phyloP scores from a whole-genome alignment of 345 rosid genomes.

The Microthlaspi erraticum region DNA sequence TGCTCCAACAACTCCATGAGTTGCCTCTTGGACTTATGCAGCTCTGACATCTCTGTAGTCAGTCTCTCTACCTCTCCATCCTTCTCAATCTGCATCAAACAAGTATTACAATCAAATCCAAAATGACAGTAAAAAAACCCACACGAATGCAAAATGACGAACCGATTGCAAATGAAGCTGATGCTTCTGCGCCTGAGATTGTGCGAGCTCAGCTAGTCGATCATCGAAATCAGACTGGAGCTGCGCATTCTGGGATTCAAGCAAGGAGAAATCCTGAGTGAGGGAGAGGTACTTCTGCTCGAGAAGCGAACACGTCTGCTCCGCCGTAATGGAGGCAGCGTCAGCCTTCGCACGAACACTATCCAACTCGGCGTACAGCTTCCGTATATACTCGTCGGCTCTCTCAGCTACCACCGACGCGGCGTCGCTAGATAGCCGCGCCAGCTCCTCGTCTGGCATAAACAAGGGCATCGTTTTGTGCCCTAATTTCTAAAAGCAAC shows the following conservation, averaged over 20 bases:
- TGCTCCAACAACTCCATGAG: slow-evolving; percentile 80
- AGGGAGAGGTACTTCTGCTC: slow-evolving; percentile 93
- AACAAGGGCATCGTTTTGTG: slow-evolving; percentile 67
- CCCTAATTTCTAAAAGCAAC: slow-evolving; percentile 34
- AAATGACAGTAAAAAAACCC: background rate
- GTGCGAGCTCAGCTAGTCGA: slow-evolving; percentile 67
- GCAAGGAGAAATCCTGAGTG: slow-evolving; percentile 60
- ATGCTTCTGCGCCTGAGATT: slow-evolving; percentile 79
- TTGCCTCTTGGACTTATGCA: slow-evolving; percentile 88
- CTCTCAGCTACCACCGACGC: slow-evolving; percentile 64
- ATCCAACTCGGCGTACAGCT: slow-evolving; percentile 64
- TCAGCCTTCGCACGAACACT: slow-evolving; percentile 82
- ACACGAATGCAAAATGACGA: slow-evolving; percentile 2
- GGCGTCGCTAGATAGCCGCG: slow-evolving; percentile 65
- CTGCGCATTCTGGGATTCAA: slow-evolving; percentile 65
- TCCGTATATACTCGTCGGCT: slow-evolving; percentile 79
- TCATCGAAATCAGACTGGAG: slow-evolving; percentile 76
- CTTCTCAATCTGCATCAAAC: slow-evolving; percentile 66
- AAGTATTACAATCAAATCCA: background rate
- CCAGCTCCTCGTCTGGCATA: slow-evolving; percentile 88
- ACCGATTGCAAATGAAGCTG: slow-evolving; percentile 82
- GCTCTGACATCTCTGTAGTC: slow-evolving; percentile 64
- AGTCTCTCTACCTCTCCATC: slow-evolving; percentile 88
- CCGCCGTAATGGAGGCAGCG: slow-evolving; percentile 87
- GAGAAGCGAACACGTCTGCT: slow-evolving; percentile 91